Conservation (phyloP, 176 grass and related monocot genomes). For the Microstegium vimineum region DNA sequence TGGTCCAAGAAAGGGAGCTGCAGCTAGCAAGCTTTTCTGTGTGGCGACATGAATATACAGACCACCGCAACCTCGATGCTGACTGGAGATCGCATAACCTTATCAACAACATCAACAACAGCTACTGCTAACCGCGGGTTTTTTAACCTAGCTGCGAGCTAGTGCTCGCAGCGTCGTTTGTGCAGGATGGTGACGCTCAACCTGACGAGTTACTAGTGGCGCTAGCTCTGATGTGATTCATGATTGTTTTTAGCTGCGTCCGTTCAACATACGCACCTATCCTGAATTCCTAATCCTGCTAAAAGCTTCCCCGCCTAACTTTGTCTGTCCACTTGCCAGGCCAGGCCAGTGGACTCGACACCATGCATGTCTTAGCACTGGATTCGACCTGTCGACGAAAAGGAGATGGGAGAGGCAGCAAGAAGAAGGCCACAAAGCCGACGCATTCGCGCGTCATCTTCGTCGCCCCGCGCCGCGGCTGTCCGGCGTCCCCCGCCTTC, state of each 20-base stretch:
- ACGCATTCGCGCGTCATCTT: too few species aligned
- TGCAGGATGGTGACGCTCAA: neutral
- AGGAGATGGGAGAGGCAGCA: too few species aligned
- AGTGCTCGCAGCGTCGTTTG: constrained; percentile 12
- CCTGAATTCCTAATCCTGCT: neutral
- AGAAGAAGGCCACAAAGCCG: too few species aligned
- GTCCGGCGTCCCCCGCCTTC: neutral
- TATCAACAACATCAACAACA: neutral
- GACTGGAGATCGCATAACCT: neutral
- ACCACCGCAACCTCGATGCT: neutral
- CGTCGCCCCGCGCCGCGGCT: too few species aligned
- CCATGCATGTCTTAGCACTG: too few species aligned
- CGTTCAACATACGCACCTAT: neutral
- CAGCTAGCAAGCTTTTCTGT: neutral
- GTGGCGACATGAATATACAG: neutral
- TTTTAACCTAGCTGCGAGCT: too few species aligned
- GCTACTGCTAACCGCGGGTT: too few species aligned
- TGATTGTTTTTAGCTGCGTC: neutral
- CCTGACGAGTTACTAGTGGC: neutral
- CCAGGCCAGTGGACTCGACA: too few species aligned
- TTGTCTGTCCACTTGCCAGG: too few species aligned
- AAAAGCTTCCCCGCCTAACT: neutral
- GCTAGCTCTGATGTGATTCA: too few species aligned
- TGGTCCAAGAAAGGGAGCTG: neutral
- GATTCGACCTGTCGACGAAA: too few species aligned